These are phyloP conservation scores for Pichia ethanolica DNA, from an alignment of 805 yeast species.

Conservation along the genomic window DNA sequence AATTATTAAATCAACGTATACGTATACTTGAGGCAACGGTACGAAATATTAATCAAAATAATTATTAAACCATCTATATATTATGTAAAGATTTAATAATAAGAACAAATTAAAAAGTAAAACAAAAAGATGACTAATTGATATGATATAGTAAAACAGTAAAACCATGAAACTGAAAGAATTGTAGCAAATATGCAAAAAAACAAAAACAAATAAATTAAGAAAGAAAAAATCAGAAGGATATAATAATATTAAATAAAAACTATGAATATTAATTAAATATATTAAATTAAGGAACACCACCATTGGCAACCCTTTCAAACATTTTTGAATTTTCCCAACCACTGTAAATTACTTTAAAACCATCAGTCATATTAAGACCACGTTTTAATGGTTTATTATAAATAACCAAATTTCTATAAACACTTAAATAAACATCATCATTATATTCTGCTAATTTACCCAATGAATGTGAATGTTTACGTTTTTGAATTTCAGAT, in stretches of 20 bases:
- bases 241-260: too few species aligned
- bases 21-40: slow-evolving; percentile 60
- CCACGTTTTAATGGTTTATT: slow-evolving; percentile 61
- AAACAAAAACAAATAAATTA: too few species aligned
- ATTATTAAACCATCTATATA: neutral
- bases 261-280: too few species aligned
- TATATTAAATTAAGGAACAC: slow-evolving; percentile 6
- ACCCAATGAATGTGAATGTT: slow-evolving; percentile 24
- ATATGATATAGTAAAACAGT: neutral
- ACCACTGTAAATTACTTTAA: slow-evolving; percentile 70
- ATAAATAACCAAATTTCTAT: slow-evolving; percentile 61
- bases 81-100: neutral
- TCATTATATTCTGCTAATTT: slow-evolving; percentile 18
- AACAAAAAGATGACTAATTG: too few species aligned
- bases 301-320: slow-evolving; percentile 29
- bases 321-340: slow-evolving; percentile 73
- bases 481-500: neutral
- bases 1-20: slow-evolving; percentile 61
- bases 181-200: too few species aligned
- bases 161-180: too few species aligned
- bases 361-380: slow-evolving; percentile 65
- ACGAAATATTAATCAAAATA: slow-evolving; percentile 26
- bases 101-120: too few species aligned
- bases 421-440: slow-evolving; percentile 51
- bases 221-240: too few species aligned